These are phyloP conservation scores for Syzygium jambos DNA, from an alignment of 345 rosid genomes.

Conservation along the genomic window DNA sequence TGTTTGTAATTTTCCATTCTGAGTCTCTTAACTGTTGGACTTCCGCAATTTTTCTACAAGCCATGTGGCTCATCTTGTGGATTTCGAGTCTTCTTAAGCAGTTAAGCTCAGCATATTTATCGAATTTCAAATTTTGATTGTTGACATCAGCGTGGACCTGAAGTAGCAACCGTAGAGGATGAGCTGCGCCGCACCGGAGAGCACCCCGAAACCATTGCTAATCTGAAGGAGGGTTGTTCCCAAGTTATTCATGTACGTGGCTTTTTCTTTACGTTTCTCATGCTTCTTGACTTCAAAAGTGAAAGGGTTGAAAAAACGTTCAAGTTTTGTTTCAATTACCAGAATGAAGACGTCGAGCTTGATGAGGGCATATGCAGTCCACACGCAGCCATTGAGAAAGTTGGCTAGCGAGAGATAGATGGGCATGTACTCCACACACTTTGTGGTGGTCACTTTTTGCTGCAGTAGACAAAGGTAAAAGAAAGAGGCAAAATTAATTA, in stretches of 20 bases:
- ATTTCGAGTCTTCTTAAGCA: neutral
- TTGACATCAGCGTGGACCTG: constrained; percentile 6
- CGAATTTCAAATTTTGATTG: neutral
- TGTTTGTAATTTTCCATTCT: neutral
- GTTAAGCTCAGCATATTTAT: neutral
- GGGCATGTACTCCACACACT: constrained; percentile 50
- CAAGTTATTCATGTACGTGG: neutral
- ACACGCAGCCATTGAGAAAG: constrained; percentile 22
- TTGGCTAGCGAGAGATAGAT: constrained; percentile 24
- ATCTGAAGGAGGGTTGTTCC: constrained; percentile 11
- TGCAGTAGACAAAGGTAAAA: neutral
- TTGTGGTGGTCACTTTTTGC: constrained; percentile 31
- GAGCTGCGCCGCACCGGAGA: constrained; percentile 26
- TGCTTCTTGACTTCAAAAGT: neutral
- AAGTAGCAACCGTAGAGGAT: constrained; percentile 24
- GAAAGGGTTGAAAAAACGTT: neutral
- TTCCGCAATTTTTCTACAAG: neutral
- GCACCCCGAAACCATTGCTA: constrained; percentile 54
- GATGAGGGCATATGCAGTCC: constrained; percentile 35
- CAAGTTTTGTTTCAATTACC: constrained; percentile 10
- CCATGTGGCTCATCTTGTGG: neutral
- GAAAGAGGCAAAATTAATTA: neutral
- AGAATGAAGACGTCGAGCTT: constrained; percentile 20
- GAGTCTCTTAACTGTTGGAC: neutral
- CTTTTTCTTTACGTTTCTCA: neutral